These are phyloP conservation scores for Gloeopeniophorella convolvens DNA, from an alignment of 768 basidiomycete species.

Conservation along the genomic window DNA sequence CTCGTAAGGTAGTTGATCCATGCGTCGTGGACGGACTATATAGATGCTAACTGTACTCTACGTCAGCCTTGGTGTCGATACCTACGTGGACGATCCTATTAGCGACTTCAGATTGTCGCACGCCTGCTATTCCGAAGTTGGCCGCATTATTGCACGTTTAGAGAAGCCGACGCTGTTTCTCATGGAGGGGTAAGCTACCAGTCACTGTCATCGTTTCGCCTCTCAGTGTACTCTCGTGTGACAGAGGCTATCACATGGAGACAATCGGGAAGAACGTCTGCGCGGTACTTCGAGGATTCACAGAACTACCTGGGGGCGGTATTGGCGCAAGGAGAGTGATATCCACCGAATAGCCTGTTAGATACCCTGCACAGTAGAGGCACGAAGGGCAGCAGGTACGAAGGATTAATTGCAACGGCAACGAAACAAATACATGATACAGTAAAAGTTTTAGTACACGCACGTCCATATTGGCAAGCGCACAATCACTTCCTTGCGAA, in stretches of 20 bases:
- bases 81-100: constrained; percentile 28
- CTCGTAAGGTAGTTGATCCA: constrained; percentile 25
- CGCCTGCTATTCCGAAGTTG: constrained; percentile 26
- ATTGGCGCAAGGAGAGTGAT: neutral
- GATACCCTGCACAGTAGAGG: too few species aligned
- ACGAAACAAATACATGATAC: constrained; percentile 17
- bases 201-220: neutral
- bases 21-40: neutral
- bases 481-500: constrained; percentile 21
- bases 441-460: constrained; percentile 7
- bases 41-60: neutral
- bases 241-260: constrained; percentile 27
- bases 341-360: too few species aligned
- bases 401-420: too few species aligned
- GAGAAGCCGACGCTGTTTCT: constrained; percentile 27
- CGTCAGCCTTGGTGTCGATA: constrained; percentile 31
- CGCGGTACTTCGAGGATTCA: constrained; percentile 26
- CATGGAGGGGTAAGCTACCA: constrained; percentile 30
- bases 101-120: constrained; percentile 27
- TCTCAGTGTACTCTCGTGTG: neutral
- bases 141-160: constrained; percentile 20
- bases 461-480: neutral
- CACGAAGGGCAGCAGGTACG: too few species aligned
- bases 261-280: constrained; percentile 27
- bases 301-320: neutral